phyloP scores from a whole-genome alignment of 1,284 basidiomycete genomes.

The Puccinia polysora region DNA sequence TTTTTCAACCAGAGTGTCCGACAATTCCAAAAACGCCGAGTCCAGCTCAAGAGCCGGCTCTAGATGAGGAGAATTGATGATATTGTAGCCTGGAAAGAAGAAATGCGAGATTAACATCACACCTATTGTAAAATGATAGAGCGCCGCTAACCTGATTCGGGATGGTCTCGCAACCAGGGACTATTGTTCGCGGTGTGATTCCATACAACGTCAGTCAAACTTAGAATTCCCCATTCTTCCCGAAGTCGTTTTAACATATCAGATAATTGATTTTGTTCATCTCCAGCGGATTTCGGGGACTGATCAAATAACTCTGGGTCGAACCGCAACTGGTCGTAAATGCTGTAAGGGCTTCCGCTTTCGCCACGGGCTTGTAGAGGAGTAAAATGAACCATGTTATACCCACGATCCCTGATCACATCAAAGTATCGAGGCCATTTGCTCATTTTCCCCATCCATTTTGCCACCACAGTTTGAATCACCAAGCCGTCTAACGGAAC shows the following conservation, averaged over 20 bases:
- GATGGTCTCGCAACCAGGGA: conserved; percentile 82
- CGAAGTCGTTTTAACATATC: conserved; percentile 65
- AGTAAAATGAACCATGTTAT: conserved; percentile 84
- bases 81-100: conserved; percentile 67
- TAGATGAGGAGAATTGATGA: conserved; percentile 80
- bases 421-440: conserved; percentile 73
- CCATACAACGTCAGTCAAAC: conserved; percentile 84
- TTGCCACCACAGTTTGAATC: conserved; percentile 81
- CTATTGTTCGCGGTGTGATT: conserved; percentile 93
- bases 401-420: conserved; percentile 77
- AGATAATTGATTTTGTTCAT: conserved; percentile 58
- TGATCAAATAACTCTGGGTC: conserved; percentile 65
- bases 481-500: conserved; percentile 77
- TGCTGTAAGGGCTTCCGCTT: conserved; percentile 84
- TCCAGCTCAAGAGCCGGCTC: conserved; percentile 82
- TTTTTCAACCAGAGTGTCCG: conserved; percentile 60
- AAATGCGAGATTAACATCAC: neutral
- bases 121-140: neutral
- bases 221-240: conserved; percentile 78
- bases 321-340: conserved; percentile 75
- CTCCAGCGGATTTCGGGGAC: conserved; percentile 56
- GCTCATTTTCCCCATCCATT: conserved; percentile 84
- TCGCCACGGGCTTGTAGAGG: conserved; percentile 82
- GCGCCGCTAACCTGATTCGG: conserved; percentile 71
- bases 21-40: conserved; percentile 73